Evolutionary conservation across 495 filamentous ascomycete species (phyloP), one percentile per base, ranked within the genome.

Genomic region (Penicillium flavigenum): DNA sequence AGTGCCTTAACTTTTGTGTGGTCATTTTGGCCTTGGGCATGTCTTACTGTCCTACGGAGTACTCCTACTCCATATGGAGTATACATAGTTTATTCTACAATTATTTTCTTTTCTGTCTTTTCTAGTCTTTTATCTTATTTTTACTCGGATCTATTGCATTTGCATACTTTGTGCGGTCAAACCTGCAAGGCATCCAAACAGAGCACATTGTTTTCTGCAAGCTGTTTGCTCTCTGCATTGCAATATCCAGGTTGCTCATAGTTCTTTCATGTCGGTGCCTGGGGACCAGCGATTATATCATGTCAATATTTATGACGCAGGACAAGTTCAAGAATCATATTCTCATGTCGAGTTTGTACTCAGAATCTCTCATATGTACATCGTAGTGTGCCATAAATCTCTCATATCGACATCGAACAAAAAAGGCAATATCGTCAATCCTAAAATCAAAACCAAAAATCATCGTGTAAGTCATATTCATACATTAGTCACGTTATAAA

Each of bases 311-410:
- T 17, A 17, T 17, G 8, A 17, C 16, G 8, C 36, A 39, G 36
- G 7, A 39, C 36, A 39, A 39, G 36, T 24, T n/a, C 9, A 38
- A 46, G 7, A 12, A 39, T 39, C 26, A 61, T 52, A 51, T 34
- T 32, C 8, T 57, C 59, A 47, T 51, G 34, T 55, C 34, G 11
- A 31, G 19, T 55, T 27, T 47, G 47, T 36, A 10, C 50, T 59
- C 56, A 38, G 60, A 47, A 41, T 59, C 41, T 59, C 38, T 66
- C 59, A 57, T 75, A 73, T 73, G 62, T 73, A 72, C 71, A 75
- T 69, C 61, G 19, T 44, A 56, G 39, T 47, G 20, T 55, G 56
- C 45, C 47, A 16, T 44, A 61, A 54, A 38, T 50, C 51, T 20
- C 38, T 63, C 58, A 53, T 64, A 59, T 63, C 60, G 14, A 59